Conservation (phyloP, 1,284 basidiomycete species). For the Cutaneotrichosporon mucoides region DNA sequence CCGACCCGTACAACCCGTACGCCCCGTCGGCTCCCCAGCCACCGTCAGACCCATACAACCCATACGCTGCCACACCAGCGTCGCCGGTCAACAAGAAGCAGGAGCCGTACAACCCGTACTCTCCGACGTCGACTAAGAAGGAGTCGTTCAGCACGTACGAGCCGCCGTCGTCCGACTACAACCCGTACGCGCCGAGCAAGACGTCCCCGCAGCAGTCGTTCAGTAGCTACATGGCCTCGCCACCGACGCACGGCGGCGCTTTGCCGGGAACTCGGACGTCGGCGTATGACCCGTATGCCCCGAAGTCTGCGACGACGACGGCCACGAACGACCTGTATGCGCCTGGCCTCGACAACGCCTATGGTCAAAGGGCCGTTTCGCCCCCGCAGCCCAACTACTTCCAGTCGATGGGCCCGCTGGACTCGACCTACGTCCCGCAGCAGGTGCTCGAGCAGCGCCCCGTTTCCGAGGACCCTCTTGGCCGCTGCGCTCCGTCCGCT, state of each 20-base stretch:
- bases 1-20: slow-evolving; percentile 7
- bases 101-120: slow-evolving; percentile 8
- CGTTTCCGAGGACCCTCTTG: slow-evolving; percentile 67
- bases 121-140: neutral
- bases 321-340: slow-evolving; percentile 10
- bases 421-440: slow-evolving; percentile 57
- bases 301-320: neutral
- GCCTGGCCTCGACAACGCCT: slow-evolving; percentile 22
- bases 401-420: slow-evolving; percentile 63
- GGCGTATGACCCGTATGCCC: slow-evolving; percentile 2
- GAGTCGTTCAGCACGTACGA: slow-evolving; percentile 8
- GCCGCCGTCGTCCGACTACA: slow-evolving; percentile 8
- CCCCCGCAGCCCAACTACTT: slow-evolving; percentile 43
- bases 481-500: slow-evolving; percentile 60
- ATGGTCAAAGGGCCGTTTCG: slow-evolving; percentile 19
- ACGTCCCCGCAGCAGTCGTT: slow-evolving; percentile 7
- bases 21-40: neutral
- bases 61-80: slow-evolving; percentile 9
- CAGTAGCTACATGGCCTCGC: neutral
- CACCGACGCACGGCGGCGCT: neutral
- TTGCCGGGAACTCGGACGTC: neutral
- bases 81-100: neutral
- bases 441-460: slow-evolving; percentile 51
- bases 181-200: slow-evolving; percentile 1
- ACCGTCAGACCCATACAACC: slow-evolving; percentile 6